A percentile compares a stretch with the other conserved stretches of the same genome.
phyloP scores from a whole-genome alignment of 495 filamentous ascomycete species.

The Neurospora tetrasperma region DNA sequence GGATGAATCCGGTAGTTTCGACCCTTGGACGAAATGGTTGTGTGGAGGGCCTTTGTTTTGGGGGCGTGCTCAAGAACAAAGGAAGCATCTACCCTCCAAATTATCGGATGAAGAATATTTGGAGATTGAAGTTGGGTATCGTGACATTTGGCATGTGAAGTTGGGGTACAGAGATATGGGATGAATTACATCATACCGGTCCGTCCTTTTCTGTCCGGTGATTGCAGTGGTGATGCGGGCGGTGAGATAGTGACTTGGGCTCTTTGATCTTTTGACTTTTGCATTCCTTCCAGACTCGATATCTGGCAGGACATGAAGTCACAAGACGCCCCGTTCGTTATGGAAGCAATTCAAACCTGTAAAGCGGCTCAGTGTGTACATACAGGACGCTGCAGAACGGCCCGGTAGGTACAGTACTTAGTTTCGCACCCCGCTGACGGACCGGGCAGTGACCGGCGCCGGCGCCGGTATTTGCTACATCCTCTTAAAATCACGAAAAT shows the following conservation, averaged over 20 bases:
- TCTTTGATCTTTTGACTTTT: neutral
- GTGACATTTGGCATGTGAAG: neutral
- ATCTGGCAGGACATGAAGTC: neutral
- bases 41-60: neutral
- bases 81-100: neutral
- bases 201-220: neutral
- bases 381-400: neutral
- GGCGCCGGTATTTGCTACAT: neutral
- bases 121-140: neutral
- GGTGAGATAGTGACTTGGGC: neutral
- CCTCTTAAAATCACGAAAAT: neutral
- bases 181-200: neutral
- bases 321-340: neutral
- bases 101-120: neutral
- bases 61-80: neutral
- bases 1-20: neutral
- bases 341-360: neutral
- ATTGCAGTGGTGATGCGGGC: neutral
- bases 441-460: too few species aligned
- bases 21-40: neutral
- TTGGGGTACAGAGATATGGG: neutral
- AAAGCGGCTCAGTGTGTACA: neutral
- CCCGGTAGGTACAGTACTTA: too few species aligned
- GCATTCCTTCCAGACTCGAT: neutral
- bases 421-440: neutral